Conservation (phyloP, 2,329 filamentous ascomycete genomes). For the Paracamarosporium sp. region DNA sequence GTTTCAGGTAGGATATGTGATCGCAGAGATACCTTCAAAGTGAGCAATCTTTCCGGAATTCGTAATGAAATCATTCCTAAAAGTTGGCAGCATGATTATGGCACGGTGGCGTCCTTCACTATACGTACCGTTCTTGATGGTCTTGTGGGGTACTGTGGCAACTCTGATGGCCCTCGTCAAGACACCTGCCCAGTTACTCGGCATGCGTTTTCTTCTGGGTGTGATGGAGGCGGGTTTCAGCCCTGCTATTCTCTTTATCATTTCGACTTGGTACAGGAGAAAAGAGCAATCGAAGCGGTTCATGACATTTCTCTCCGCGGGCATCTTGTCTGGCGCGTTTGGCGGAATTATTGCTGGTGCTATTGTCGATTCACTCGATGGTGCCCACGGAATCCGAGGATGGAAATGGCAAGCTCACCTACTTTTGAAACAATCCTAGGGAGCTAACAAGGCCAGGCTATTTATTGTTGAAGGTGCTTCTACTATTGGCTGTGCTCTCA, state of each 20-base stretch:
- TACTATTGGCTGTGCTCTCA: conserved; percentile 25
- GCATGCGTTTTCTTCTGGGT: conserved; percentile 29
- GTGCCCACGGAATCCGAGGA: conserved; percentile 24
- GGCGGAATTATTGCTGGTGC: conserved; percentile 30
- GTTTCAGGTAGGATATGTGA: conserved; percentile 30
- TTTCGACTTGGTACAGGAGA: conserved; percentile 31
- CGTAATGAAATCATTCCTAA: background rate
- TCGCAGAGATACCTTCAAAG: conserved; percentile 33
- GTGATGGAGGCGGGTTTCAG: conserved; percentile 33
- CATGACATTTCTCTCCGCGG: conserved; percentile 30
- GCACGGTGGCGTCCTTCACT: conserved; percentile 26
- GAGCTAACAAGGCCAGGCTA: conserved; percentile 17
- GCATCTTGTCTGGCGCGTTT: conserved; percentile 29
- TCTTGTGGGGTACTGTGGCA: conserved; percentile 27
- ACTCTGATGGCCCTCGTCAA: conserved; percentile 26
- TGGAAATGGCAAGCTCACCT: conserved; percentile 25
- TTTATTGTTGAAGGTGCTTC: conserved; percentile 34
- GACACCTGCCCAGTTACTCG: conserved; percentile 27
- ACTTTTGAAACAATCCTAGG: background rate
- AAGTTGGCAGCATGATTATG: conserved; percentile 24
- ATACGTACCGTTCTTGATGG: conserved; percentile 28
- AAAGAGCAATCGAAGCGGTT: conserved; percentile 35
- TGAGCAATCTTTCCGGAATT: conserved; percentile 1
- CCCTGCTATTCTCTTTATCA: conserved; percentile 32
- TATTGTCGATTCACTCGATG: conserved; percentile 25